Evolutionary conservation across 2,329 filamentous ascomycete genomes (phyloP).

Genomic region (Talaromyces funiculosus): DNA sequence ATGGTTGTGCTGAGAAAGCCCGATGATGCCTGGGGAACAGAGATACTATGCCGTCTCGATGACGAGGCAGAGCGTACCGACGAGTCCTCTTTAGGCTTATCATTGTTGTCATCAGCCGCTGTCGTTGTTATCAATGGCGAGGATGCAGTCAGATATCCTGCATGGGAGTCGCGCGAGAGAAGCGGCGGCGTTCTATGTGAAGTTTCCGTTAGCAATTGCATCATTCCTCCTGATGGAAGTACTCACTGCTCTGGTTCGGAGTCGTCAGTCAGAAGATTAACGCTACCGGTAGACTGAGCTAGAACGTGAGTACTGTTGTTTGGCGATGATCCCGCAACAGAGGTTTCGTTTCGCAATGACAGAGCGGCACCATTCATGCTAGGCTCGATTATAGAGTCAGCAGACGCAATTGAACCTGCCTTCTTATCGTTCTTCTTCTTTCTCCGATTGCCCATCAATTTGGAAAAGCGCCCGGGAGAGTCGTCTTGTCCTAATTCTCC

Average conservation of each 20-base stretch:
- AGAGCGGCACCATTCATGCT: background rate
- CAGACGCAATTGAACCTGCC: slow-evolving; percentile 4
- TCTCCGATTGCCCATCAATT: slow-evolving; percentile 42
- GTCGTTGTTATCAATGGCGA: slow-evolving; percentile 61
- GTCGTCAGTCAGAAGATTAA: slow-evolving; percentile 31
- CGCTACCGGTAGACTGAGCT: slow-evolving; percentile 19
- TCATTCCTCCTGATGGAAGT: background rate
- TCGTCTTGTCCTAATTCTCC: slow-evolving; percentile 27
- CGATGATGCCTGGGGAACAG: slow-evolving; percentile 39
- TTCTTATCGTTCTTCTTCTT: slow-evolving; percentile 38
- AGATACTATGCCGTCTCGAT: slow-evolving; percentile 24
- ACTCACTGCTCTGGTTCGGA: slow-evolving; percentile 39
- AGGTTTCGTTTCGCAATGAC: slow-evolving; percentile 22
- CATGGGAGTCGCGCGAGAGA: slow-evolving; percentile 58
- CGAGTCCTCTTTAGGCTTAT: slow-evolving; percentile 23
- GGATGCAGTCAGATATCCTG: slow-evolving; percentile 63
- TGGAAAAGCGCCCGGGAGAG: slow-evolving; percentile 45
- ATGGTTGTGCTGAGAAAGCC: slow-evolving; percentile 25
- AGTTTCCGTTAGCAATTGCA: background rate
- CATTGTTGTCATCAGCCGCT: slow-evolving; percentile 35
- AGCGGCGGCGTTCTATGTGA: slow-evolving; percentile 41
- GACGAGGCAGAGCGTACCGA: slow-evolving; percentile 23
- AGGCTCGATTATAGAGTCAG: background rate
- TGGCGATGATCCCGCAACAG: slow-evolving; percentile 20
- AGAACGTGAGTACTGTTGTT: slow-evolving; percentile 19